Conservation (phyloP, 2,329 filamentous ascomycete species). For the Domatiomyces catenatus region DNA sequence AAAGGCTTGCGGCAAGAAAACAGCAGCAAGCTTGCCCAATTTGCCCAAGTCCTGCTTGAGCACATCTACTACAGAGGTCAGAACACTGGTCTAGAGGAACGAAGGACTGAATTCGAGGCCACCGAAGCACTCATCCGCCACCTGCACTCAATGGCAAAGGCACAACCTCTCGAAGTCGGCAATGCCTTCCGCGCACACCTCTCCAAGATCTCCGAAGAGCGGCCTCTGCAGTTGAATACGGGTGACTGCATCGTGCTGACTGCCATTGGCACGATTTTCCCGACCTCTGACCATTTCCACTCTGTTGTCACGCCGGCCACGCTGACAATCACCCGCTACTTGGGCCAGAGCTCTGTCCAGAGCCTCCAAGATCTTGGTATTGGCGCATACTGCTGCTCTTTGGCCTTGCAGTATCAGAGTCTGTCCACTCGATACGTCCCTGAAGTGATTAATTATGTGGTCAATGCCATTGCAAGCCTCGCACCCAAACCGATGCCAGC, state of each 20-base stretch:
- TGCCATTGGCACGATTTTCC: constrained; percentile 70
- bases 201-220: constrained; percentile 36
- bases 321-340: constrained; percentile 66
- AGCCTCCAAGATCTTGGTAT: constrained; percentile 50
- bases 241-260: constrained; percentile 75
- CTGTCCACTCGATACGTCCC: constrained; percentile 78
- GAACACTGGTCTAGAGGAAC: constrained; percentile 25
- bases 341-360: constrained; percentile 60
- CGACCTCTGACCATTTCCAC: constrained; percentile 94
- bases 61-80: constrained; percentile 46
- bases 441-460: constrained; percentile 66
- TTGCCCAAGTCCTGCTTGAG: constrained; percentile 33
- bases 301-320: constrained; percentile 83
- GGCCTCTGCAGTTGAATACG: constrained; percentile 36
- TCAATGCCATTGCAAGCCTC: constrained; percentile 57
- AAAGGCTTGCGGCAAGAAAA: constrained; percentile 72
- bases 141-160: constrained; percentile 80
- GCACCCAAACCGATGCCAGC: constrained; percentile 21
- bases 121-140: constrained; percentile 75
- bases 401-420: constrained; percentile 68
- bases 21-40: constrained; percentile 58
- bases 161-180: constrained; percentile 63
- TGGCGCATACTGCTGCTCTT: constrained; percentile 63
- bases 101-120: constrained; percentile 42
- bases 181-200: constrained; percentile 64